Percentiles rank a stretch among this genome's conserved stretches.
phyloP scores from a whole-genome alignment of 768 basidiomycete species.

The Mrakia hoshinonis region DNA sequence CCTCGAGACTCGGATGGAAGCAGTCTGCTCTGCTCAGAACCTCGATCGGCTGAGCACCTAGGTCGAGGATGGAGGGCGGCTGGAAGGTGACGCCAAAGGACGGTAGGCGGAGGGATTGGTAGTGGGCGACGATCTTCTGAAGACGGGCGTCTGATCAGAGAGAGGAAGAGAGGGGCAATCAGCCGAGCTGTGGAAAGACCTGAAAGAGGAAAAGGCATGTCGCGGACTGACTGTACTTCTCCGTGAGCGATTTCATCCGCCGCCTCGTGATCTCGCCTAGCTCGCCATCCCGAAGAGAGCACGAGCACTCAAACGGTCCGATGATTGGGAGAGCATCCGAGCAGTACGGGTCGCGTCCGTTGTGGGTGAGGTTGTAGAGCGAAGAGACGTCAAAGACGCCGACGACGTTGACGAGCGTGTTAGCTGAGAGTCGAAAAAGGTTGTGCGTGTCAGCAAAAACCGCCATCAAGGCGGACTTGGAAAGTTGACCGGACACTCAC shows the following conservation, averaged over 20 bases:
- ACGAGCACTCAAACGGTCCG: conserved; percentile 12
- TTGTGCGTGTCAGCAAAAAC: too few relatives aligned
- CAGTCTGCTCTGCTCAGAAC: conserved; percentile 21
- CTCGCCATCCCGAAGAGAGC: conserved; percentile 17
- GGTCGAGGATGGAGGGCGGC: conserved; percentile 10
- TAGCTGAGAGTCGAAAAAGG: neutral
- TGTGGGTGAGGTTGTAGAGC: conserved; percentile 19
- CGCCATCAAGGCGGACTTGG: neutral
- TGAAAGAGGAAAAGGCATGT: neutral
- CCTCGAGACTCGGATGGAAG: conserved; percentile 17
- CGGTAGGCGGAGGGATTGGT: neutral
- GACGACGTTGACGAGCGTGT: conserved; percentile 28
- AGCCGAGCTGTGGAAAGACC: neutral
- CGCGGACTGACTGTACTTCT: conserved; percentile 15
- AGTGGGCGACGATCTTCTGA: conserved; percentile 10
- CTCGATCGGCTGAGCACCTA: conserved; percentile 11
- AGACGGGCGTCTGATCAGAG: conserved; percentile 18
- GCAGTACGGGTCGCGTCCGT: conserved; percentile 22
- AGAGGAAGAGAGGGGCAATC: neutral
- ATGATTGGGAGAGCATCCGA: neutral
- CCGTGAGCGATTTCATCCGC: conserved; percentile 6
- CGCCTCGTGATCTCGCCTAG: conserved; percentile 17
- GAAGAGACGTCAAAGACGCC: conserved; percentile 29
- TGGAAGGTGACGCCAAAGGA: conserved; percentile 9
- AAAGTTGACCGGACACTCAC: neutral